Base-by-base conservation (phyloP, 2,329 filamentous ascomycete genomes). In the Nemania abortiva region DNA sequence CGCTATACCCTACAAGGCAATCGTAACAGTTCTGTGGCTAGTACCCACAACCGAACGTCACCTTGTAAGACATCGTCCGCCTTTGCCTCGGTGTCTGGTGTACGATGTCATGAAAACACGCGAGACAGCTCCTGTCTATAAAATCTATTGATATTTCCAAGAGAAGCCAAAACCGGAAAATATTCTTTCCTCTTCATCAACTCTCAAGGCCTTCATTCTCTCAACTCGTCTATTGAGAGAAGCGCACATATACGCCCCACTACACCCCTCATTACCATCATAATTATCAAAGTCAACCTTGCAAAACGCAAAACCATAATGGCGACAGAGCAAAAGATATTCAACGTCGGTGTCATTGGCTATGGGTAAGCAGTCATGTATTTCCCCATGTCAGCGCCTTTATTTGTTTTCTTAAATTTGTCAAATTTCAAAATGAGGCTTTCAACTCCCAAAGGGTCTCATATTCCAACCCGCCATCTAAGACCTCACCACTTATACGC, bases 271-370 rank as follows among this genome's bases (percentile, higher is more conserved):
- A 62, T 50, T 34, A 6, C 9, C n/a, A 53, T n/a, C 54, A 31
- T 50, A 37, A 39, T 20, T 20, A 15, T 27, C 24, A 47, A 4
- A 6, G 6, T 29, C 42, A 1, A 7, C 29, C 37, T 52, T 27
- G n/a, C n/a, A n/a, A n/a, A n/a, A n/a, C n/a, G 56, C 50, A 31
- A 47, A 42, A 18, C 42, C 24, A 60, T 22, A 57, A 70, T 69
- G 55, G 54, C 55, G 61, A 27, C 68, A 57, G 54, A 59, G 39
- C 66, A 69, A 68, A 83, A 83, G 73, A 78, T 78, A 20, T 84
- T 83, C 79, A 86, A 86, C 70, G 84, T 87, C 20, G 85, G 85
- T 64, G 77, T 87, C 54, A 79, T 87, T 15, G 85, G 85, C 74
- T 87, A 87, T 70, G 85, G 85, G 85, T 86, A 78, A 77, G 66